Evolutionary conservation across 805 yeast species (phyloP).

Genomic region (Candida jianshihensis): DNA sequence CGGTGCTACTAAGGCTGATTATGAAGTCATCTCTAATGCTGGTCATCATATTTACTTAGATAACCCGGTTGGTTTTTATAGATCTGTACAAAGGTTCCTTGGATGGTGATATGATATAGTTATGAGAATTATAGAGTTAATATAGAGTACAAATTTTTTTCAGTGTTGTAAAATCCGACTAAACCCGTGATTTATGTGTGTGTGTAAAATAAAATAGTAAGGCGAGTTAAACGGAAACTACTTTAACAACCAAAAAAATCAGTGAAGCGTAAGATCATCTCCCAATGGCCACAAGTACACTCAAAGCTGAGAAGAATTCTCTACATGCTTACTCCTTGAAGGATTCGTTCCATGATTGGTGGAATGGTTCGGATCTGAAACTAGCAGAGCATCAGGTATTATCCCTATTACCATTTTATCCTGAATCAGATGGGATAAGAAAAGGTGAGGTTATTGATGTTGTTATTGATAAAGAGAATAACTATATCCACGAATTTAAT

Average conservation of each 20-base stretch:
- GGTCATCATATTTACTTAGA: constrained; percentile 71
- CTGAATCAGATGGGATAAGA: constrained; percentile 43
- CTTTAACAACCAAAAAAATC: too few species aligned
- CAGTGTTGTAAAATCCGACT: too few species aligned
- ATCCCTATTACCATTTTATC: constrained; percentile 52
- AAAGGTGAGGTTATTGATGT: constrained; percentile 44
- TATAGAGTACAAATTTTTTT: too few species aligned
- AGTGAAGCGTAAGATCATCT: too few species aligned
- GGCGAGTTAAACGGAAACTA: too few species aligned
- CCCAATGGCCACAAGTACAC: too few species aligned
- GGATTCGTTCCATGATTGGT: constrained; percentile 39
- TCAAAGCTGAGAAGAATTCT: too few species aligned
- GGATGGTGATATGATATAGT: constrained; percentile 15
- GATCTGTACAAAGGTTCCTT: constrained; percentile 27
- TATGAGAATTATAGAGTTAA: too few species aligned
- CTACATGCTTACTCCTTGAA: too few species aligned
- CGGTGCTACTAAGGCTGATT: constrained; percentile 13
- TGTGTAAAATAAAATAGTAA: too few species aligned
- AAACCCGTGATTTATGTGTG: too few species aligned
- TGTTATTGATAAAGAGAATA: constrained; percentile 39
- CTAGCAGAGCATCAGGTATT: constrained; percentile 45
- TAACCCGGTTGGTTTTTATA: constrained; percentile 44
- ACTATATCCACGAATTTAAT: constrained; percentile 68
- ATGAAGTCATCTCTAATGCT: constrained; percentile 36
- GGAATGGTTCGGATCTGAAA: constrained; percentile 25